Evolutionary conservation across 2,329 filamentous ascomycete species (phyloP).

Genomic region (Diplodia corticola): DNA sequence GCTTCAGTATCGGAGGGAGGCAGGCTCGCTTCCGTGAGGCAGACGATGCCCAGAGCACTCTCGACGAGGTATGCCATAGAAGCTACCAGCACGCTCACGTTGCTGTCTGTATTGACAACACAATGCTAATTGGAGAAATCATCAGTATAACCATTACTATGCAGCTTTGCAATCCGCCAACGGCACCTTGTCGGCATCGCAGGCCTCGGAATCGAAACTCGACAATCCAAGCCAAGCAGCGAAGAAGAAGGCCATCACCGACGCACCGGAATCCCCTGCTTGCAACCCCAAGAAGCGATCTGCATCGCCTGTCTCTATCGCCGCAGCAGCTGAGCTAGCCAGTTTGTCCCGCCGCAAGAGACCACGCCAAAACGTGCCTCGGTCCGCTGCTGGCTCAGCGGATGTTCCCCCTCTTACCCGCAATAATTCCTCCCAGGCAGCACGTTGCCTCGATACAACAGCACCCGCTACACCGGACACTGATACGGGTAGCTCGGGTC

Average conservation of each 20-base stretch:
- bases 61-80: slow-evolving; percentile 53
- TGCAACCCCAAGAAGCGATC: slow-evolving; percentile 49
- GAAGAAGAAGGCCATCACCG: slow-evolving; percentile 23
- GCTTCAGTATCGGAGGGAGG: slow-evolving; percentile 66
- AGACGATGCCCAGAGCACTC: slow-evolving; percentile 55
- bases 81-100: neutral
- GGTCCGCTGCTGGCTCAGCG: slow-evolving; percentile 16
- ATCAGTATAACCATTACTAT: slow-evolving; percentile 47
- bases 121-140: neutral
- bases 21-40: slow-evolving; percentile 64
- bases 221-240: slow-evolving; percentile 42
- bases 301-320: slow-evolving; percentile 55
- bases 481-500: slow-evolving; percentile 32
- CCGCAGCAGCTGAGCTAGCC: slow-evolving; percentile 54
- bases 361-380: slow-evolving; percentile 32
- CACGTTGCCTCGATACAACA: slow-evolving; percentile 31
- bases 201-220: slow-evolving; percentile 46
- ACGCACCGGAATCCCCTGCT: slow-evolving; percentile 29
- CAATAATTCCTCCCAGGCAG: slow-evolving; percentile 18
- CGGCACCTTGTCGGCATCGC: slow-evolving; percentile 46
- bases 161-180: slow-evolving; percentile 49
- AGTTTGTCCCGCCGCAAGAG: slow-evolving; percentile 54
- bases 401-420: slow-evolving; percentile 15
- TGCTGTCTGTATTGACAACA: neutral
- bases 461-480: slow-evolving; percentile 42